Conservation (phyloP, 371 early-diverging fungal species). For the Mortierella sp. region DNA sequence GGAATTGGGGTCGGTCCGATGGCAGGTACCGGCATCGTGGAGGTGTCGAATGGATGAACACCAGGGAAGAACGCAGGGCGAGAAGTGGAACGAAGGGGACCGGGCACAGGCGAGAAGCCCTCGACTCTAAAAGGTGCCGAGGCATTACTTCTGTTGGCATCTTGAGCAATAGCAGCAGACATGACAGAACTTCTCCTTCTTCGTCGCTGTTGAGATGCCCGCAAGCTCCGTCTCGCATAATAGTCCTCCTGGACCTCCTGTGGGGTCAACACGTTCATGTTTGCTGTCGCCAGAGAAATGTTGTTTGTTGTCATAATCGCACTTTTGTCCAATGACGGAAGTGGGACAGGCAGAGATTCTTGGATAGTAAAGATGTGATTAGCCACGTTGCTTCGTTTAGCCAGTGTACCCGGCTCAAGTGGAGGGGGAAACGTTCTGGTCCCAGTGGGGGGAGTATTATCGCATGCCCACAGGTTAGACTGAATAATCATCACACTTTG, state of each 20-base stretch:
- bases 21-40: background rate
- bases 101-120: background rate
- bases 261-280: constrained; percentile 40
- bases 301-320: constrained; percentile 34
- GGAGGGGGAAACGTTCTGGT: background rate
- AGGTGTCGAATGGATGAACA: constrained; percentile 19
- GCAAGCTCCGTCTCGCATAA: constrained; percentile 23
- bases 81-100: background rate
- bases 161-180: background rate
- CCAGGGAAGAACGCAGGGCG: background rate
- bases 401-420: background rate
- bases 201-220: constrained; percentile 16
- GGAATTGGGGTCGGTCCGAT: constrained; percentile 19
- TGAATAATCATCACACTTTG: constrained; percentile 32
- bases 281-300: constrained; percentile 34
- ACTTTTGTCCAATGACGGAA: constrained; percentile 11
- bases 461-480: constrained; percentile 35
- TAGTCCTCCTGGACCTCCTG: constrained; percentile 44
- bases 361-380: constrained; percentile 17
- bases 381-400: constrained; percentile 4
- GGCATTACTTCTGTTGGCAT: background rate
- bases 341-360: constrained; percentile 10
- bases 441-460: background rate
- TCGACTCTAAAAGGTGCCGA: too few relatives aligned
- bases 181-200: constrained; percentile 7